A percentile compares a stretch with the other conserved stretches of the same genome.
These are phyloP conservation scores for Flagelloscypha sp. DNA, from an alignment of 768 basidiomycete genomes.

Conservation along the genomic window DNA sequence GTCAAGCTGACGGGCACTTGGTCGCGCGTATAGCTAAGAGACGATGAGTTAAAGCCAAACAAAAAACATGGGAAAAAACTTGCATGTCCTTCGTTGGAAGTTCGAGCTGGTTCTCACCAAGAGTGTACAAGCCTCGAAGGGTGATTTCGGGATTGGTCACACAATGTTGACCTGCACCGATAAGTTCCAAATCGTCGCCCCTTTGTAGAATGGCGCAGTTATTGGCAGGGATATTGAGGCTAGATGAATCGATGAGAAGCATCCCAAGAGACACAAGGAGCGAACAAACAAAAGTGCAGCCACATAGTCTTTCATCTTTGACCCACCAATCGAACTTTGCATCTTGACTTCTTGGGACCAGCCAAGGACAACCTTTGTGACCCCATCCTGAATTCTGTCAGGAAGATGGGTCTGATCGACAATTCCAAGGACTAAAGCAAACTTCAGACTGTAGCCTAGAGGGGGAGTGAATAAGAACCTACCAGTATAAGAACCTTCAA, in stretches of 20 bases:
- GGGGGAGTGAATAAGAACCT: too few relatives aligned
- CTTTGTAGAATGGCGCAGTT: conserved; percentile 82
- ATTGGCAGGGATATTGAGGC: conserved; percentile 76
- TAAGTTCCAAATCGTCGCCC: conserved; percentile 69
- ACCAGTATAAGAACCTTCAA: conserved; percentile 62
- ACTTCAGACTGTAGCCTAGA: not conserved
- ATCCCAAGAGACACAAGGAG: conserved; percentile 1
- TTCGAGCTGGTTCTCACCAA: conserved; percentile 78
- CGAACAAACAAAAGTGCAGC: conserved; percentile 67
- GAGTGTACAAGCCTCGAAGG: conserved; percentile 68
- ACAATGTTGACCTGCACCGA: conserved; percentile 77
- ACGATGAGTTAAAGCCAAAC: not conserved
- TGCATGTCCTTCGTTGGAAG: conserved; percentile 86
- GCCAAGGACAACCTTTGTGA: conserved; percentile 59
- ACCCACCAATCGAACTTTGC: conserved; percentile 44
- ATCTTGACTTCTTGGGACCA: conserved; percentile 75
- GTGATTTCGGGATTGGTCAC: conserved; percentile 82
- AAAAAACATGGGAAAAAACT: conserved; percentile 15
- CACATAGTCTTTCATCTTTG: conserved; percentile 53
- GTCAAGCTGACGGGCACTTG: conserved; percentile 81
- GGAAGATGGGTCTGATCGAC: conserved; percentile 80
- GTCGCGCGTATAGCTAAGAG: conserved; percentile 66
- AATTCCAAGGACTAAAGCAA: conserved; percentile 51
- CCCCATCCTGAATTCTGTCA: conserved; percentile 46
- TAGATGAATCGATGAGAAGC: conserved; percentile 17